Evolutionary conservation across 2,329 filamentous ascomycete genomes (phyloP), one percentile per base, ranked within the genome.

Genomic region (Venturia aucupariae): DNA sequence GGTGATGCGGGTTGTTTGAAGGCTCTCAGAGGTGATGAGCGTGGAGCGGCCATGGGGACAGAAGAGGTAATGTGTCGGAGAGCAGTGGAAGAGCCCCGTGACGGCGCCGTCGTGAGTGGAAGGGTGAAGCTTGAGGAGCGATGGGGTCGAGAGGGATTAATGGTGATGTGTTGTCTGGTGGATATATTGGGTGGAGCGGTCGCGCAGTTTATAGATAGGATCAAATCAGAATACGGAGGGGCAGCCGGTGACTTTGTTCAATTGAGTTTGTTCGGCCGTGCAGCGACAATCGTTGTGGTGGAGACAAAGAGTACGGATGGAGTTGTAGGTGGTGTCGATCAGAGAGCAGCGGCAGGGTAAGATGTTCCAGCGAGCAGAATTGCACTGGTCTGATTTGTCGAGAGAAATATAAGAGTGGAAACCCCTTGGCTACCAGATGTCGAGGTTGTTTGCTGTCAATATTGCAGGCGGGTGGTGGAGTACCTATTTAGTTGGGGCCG

Each of bases 1-100:
- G 48, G 62, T 15, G 62, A 59, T 4, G n/a, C 19, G 5, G 62
- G 51, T 57, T 63, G 62, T 39, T 63, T 63, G 62, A 51, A 54
- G 13, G 62, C 32, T 27, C 62, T 48, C 42, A 41, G 11, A 11
- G 61, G 46, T 10, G 61, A 62, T 32, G 61, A 48, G 30, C 61
- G 39, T 27, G 41, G 35, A 35, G 42, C 22, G n/a, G 41, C 46
- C 61, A 62, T 62, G 22, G 22, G 22, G 6, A 32, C 17, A 32
- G 39, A 51, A n/a, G 39, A 32, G 5, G n/a, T 38, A 27, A 24
- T 24, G 30, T 24, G 41, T 19, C 15, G 22, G 11, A 19, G 60
- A 30, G 22, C 30, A n/a, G 17, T 15, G 24, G 32, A 24, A 35
- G 42, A 46, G 55, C 30, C 51, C 51, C 35, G 30, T 59, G 48